Evolutionary conservation across 176 grass and related monocot species (phyloP), one percentile per base, ranked within the genome.

Genomic region (Eremochloa ophiuroides): DNA sequence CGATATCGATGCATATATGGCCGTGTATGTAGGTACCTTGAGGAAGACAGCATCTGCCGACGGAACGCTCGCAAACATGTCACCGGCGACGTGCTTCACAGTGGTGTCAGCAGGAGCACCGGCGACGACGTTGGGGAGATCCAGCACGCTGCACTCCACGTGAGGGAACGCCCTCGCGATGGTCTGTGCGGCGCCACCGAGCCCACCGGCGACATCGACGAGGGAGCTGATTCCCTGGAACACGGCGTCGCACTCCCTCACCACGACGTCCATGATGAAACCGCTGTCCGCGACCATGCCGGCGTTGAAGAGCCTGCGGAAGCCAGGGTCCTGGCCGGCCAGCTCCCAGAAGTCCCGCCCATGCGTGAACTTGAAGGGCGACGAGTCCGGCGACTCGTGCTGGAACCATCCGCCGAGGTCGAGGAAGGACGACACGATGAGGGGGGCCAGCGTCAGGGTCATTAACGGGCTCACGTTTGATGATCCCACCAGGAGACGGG

Each of bases 211-310:
- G 46, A 48, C 46, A 16, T 48, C 46, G 46, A 48, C 47, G 5
- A 20, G 47, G 47, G 47, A 51, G 47, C 47, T 7, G 47, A 20
- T 20, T 6, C 17, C 17, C 17, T 20, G 17, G 16, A 51, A 51
- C 6, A 51, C 47, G 16, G 1, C 47, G 47, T 6, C 47, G 47
- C 47, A 51, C 47, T 51, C 47, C 47, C 17, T 20, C 17, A 20
- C 47, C 47, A 51, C 47, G 14, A 92, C 73, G 70, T 92, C 89
- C 43, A 69, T 66, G 66, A 83, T 37, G 26, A 80, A 38, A 10
- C 6, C 10, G 35, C 77, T 66, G 48, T 90, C 88, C 1, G 34
- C 31, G 10, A 80, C 56, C 88, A 90, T 86, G 15, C 12, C 84
- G 22, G 61, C 56, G 29, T 93, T 70, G 35, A 93, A 33, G 16